A percentile compares a stretch with the other conserved stretches of the same genome.
Evolutionary conservation across 75 land plant genomes (phyloP).

Genomic region (Picea sitchensis): DNA sequence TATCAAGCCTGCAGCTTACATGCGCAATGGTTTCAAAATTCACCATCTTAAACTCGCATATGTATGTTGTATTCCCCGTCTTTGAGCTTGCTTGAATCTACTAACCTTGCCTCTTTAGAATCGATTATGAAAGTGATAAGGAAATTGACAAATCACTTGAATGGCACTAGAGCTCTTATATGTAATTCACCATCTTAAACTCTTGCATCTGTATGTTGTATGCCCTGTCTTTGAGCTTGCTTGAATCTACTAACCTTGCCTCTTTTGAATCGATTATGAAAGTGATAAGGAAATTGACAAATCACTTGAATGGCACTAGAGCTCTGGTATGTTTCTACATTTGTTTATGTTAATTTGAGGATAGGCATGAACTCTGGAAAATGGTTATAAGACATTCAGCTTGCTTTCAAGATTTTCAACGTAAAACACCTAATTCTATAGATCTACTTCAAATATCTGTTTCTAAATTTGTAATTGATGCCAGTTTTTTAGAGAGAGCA

Average conservation of each 20-base stretch:
- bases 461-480: not conserved
- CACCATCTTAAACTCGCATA: not conserved
- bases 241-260: not conserved
- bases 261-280: no score
- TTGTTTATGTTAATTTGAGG: not conserved
- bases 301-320: not conserved
- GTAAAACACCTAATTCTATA: no score
- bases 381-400: not conserved
- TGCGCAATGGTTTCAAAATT: not conserved
- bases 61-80: not conserved
- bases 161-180: no score
- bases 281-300: not conserved
- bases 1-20: not conserved
- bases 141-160: constrained; percentile 1
- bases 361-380: not conserved
- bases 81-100: not conserved
- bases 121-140: not conserved
- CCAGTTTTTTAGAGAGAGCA: not conserved
- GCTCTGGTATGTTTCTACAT: not conserved
- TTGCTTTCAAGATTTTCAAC: no score
- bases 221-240: not conserved
- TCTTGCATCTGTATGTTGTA: not conserved
- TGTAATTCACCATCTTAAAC: not conserved
- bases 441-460: not conserved
- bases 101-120: no score